Conservation (phyloP, 805 yeast genomes). For the Komagataella pastoris region DNA sequence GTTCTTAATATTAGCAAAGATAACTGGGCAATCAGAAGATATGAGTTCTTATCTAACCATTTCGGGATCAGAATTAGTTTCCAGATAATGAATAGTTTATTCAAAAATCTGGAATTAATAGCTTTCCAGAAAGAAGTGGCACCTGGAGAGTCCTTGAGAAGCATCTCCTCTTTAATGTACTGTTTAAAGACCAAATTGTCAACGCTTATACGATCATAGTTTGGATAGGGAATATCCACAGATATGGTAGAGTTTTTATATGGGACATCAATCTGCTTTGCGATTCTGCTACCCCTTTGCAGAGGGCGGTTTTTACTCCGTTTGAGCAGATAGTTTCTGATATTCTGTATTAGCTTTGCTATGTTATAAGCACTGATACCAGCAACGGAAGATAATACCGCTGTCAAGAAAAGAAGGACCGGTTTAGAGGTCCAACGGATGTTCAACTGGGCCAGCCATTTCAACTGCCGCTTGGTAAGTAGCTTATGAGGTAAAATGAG, state of each 20-base stretch:
- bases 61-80: slow-evolving; percentile 64
- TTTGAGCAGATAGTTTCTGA: slow-evolving; percentile 8
- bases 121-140: slow-evolving; percentile 7
- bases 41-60: slow-evolving; percentile 51
- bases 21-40: slow-evolving; percentile 56
- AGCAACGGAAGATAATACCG: slow-evolving; percentile 13
- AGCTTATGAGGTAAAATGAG: background rate
- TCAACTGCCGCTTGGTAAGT: background rate
- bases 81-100: slow-evolving; percentile 67
- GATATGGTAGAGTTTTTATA: slow-evolving; percentile 23
- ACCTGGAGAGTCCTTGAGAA: slow-evolving; percentile 5
- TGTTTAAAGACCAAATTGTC: slow-evolving; percentile 40
- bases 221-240: slow-evolving; percentile 32
- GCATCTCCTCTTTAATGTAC: slow-evolving; percentile 19
- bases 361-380: slow-evolving; percentile 11
- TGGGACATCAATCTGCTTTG: slow-evolving; percentile 36
- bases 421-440: slow-evolving; percentile 14
- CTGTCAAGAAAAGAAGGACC: slow-evolving; percentile 16
- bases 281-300: slow-evolving; percentile 20
- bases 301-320: slow-evolving; percentile 26
- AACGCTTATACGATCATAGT: slow-evolving; percentile 37
- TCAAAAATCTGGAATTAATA: slow-evolving; percentile 50
- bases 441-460: background rate
- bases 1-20: slow-evolving; percentile 70
- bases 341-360: slow-evolving; percentile 10